Base-by-base conservation (phyloP, 176 grass and related monocot genomes). In the Ensete ventricosum region DNA sequence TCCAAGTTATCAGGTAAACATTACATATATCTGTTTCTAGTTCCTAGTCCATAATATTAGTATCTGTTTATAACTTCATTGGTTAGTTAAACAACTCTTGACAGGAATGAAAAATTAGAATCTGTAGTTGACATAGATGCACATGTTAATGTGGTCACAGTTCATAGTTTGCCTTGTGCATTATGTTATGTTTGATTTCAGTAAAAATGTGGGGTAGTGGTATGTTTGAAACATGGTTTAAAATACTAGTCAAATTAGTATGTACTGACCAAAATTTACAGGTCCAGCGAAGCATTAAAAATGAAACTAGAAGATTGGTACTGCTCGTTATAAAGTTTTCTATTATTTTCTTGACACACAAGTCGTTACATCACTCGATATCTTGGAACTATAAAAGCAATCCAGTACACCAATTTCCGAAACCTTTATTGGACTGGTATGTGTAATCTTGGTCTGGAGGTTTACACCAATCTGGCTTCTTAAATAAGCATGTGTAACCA, bases 1-100 rank as follows among this genome's bases (percentile, higher is more conserved):
- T 99, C 84, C 95, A 99, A 91, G 95, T 99, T 62, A 91, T 99
- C 70, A 94, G 95, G 95, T 99, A 91, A 55, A 0, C 55, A 14
- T 55, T 10, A 9, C 14, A 8, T 14, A 19, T 62, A 62, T 69
- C 70, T 82, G 77, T 81, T 67, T 70, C 22, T 26, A 27, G 80
- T 55, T 24, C 76, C 66, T 13, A 59, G 52, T 79, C 58, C 62
- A 79, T 66, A 14, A 13, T 55, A 54, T 78, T 12, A 83, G 1
- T 69, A 10, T 52, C 9, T 55, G 25, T 54, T 73, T 73, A 2
- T 10, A 26, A 55, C 53, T 74, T 55, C 10, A 10, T 26, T 19
- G 3, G 14, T 13, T 22, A 52, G 4, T 53, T 71, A 16, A 20
- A n/a, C 55, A 26, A 23, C 6, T 54, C 17, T 19, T 69, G 29